A percentile compares a stretch with the other conserved stretches of the same genome.
Conservation (phyloP, 1,139 yeast genomes). For the Kazachstania sp. region DNA sequence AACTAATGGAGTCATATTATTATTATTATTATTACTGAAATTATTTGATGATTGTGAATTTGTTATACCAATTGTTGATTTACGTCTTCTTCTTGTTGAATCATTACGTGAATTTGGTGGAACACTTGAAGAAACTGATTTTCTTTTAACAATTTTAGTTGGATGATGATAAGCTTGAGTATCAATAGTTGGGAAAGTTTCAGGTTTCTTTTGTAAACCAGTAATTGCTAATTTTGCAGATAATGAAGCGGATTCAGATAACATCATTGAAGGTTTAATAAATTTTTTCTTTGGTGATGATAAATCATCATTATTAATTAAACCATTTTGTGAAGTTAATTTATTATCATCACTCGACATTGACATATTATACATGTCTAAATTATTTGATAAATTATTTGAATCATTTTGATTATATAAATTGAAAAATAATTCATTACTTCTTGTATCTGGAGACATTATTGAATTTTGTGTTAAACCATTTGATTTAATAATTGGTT, state of each 20-base stretch:
- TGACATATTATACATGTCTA: neutral
- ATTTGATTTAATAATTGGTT: neutral
- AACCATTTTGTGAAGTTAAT: neutral
- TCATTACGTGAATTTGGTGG: conserved; percentile 1
- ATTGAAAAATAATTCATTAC: neutral
- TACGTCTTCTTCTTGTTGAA: conserved; percentile 6
- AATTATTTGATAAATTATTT: neutral
- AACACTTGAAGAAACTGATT: conserved; percentile 6
- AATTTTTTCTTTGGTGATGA: conserved; percentile 13
- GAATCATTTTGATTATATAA: neutral
- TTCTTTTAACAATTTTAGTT: conserved; percentile 9
- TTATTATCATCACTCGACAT: neutral
- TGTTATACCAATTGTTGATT: conserved; percentile 9
- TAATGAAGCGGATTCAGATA: conserved; percentile 17
- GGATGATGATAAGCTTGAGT: conserved; percentile 9
- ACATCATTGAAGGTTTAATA: conserved; percentile 25
- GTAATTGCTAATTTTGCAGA: conserved; percentile 18
- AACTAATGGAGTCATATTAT: neutral
- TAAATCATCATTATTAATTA: neutral
- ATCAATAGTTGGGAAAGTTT: conserved; percentile 10
- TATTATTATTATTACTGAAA: neutral
- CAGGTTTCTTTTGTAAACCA: conserved; percentile 11
- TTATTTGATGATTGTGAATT: neutral
- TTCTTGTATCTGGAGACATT: neutral
- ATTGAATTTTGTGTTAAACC: no score